Evolutionary conservation across 768 basidiomycete species (phyloP), one percentile per base, ranked within the genome.

Genomic region (Suillus luteus): DNA sequence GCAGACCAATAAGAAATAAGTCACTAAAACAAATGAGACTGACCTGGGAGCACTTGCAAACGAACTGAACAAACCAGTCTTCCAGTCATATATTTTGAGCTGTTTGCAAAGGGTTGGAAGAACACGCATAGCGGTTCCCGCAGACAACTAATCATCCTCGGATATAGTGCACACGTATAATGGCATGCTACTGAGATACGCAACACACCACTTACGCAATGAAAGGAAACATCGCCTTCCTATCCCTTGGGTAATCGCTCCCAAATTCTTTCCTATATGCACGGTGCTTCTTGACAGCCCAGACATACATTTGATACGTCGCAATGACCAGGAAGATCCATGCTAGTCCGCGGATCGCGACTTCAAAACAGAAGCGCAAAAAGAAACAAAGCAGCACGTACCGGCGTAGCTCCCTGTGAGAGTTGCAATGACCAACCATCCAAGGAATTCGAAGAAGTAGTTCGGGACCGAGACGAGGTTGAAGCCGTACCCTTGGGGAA

Each of bases 191-290:
- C 38, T 40, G 19, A 27, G 31, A 58, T 40, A 40, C 22, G 5
- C 22, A 24, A 27, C 55, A 55, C 9, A 58, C 38, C 38, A 40
- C 9, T 58, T 60, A 75, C 15, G 75, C 74, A 49, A 75, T 65
- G 51, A 89, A 90, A 0, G 95, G 95, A 69, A 94, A 80, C 75
- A 96, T 87, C 41, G 86, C 88, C 75, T 89, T 93, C 75, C 95
- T 81, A 24, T 76, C 78, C 68, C 78, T 83, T 51, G 86, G 95
- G 72, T 94, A 96, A 63, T 89, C 85, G 68, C 86, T 88, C 40
- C 95, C 95, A 68, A 98, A 97, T 75, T 99, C 96, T 72, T 90
- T 95, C 82, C 88, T 92, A 80, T 99, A 99, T 60, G 83, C 83
- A 61, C 77, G 79, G 70, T 98, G 96, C 80, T 97, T 99, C 82